A percentile compares a stretch with the other conserved stretches of the same genome.
phyloP scores from a whole-genome alignment of 495 filamentous ascomycete species.

The Apiosordaria backusii region DNA sequence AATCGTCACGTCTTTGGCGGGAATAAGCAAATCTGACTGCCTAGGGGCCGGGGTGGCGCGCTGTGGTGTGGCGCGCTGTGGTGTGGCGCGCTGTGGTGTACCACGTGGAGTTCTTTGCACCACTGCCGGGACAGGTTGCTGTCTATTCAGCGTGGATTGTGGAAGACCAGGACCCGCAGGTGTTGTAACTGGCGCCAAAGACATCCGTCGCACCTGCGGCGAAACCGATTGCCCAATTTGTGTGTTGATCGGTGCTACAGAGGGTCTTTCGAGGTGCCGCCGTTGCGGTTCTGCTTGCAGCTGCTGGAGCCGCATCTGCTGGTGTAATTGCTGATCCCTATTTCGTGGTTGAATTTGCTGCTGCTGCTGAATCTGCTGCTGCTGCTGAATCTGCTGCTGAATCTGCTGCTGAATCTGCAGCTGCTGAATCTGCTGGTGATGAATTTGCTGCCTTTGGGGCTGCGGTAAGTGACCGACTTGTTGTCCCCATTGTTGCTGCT shows the following conservation, averaged over 20 bases:
- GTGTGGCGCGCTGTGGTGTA: constrained; percentile 12
- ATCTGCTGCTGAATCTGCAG: constrained; percentile 14
- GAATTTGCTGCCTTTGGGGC: neutral
- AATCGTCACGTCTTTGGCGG: constrained; percentile 17
- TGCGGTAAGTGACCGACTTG: neutral
- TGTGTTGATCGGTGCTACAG: neutral
- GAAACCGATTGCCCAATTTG: neutral
- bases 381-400: constrained; percentile 1
- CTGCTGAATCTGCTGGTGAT: constrained; percentile 18
- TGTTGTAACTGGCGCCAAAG: neutral
- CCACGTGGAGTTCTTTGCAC: constrained; percentile 16
- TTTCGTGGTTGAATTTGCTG: neutral
- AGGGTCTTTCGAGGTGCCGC: neutral
- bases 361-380: neutral
- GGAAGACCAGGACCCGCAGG: neutral
- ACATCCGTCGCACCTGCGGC: neutral
- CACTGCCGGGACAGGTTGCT: neutral
- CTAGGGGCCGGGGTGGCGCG: neutral
- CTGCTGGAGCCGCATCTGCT: constrained; percentile 15
- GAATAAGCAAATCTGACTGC: constrained; percentile 9
- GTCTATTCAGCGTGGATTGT: neutral
- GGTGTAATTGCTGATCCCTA: constrained; percentile 5
- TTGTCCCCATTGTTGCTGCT: constrained; percentile 12
- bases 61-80: constrained; percentile 19
- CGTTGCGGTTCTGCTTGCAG: neutral